A percentile compares a stretch with the other conserved stretches of the same genome.
Evolutionary conservation across 495 filamentous ascomycete species (phyloP).

Genomic region (Chaetomium fimeti): DNA sequence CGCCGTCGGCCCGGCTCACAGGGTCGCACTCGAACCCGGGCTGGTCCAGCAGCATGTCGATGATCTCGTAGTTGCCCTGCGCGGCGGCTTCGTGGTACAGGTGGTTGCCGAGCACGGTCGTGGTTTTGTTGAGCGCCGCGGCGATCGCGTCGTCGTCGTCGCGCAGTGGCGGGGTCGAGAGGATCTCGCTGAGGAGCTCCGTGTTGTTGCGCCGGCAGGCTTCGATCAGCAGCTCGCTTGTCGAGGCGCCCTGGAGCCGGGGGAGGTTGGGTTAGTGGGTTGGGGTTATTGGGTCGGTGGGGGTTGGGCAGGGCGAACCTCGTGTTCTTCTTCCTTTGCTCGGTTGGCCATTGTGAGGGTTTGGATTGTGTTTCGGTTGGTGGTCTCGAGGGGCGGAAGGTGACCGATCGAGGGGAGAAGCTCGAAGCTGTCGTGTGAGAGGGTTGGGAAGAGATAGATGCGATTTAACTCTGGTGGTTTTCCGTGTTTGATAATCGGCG

Average conservation of each 20-base stretch:
- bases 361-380: not conserved
- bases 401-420: not conserved
- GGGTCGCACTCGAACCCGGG: slow-evolving; percentile 94
- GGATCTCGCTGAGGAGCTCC: slow-evolving; percentile 66
- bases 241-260: slow-evolving; percentile 72
- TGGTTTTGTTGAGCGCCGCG: slow-evolving; percentile 75
- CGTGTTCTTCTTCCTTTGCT: slow-evolving; percentile 43
- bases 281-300: not conserved
- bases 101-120: slow-evolving; percentile 79
- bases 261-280: not conserved
- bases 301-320: slow-evolving; percentile 30
- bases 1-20: slow-evolving; percentile 71
- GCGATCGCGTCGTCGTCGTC: slow-evolving; percentile 54
- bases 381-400: not conserved
- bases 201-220: slow-evolving; percentile 90
- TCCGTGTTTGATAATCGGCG: not conserved
- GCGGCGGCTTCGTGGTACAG: slow-evolving; percentile 85
- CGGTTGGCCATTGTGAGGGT: slow-evolving; percentile 41
- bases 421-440: not conserved
- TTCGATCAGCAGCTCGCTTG: slow-evolving; percentile 83
- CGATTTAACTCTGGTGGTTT: not conserved
- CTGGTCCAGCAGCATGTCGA: slow-evolving; percentile 92
- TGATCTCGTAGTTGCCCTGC: slow-evolving; percentile 85
- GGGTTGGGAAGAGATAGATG: not conserved
- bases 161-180: slow-evolving; percentile 40